Percentiles rank a stretch among this genome's conserved stretches.
These are phyloP conservation scores for Mucor lusitanicus DNA, from an alignment of 371 early-diverging fungal genomes.

Conservation along the genomic window DNA sequence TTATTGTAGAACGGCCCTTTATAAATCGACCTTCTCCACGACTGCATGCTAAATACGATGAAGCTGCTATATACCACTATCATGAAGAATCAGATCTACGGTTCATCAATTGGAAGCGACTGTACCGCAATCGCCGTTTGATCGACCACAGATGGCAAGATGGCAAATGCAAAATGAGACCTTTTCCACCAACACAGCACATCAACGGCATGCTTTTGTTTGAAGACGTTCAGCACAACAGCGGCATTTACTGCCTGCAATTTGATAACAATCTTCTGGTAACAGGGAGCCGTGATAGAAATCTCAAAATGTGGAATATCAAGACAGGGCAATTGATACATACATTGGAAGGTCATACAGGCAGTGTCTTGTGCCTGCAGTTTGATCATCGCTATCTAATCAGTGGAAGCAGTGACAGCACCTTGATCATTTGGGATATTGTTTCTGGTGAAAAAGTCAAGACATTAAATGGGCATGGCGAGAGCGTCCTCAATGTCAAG, in stretches of 20 bases:
- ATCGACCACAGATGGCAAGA: constrained; percentile 71
- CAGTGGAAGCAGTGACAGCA: constrained; percentile 83
- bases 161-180: constrained; percentile 58
- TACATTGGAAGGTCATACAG: constrained; percentile 74
- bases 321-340: constrained; percentile 55
- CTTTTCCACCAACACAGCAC: constrained; percentile 45
- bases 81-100: constrained; percentile 38
- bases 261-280: constrained; percentile 71
- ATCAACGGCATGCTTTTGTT: background rate
- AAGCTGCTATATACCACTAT: constrained; percentile 39
- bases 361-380: constrained; percentile 84
- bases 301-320: constrained; percentile 84
- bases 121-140: constrained; percentile 61
- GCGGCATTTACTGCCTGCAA: constrained; percentile 92
- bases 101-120: constrained; percentile 66
- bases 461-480: constrained; percentile 61
- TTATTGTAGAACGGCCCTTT: constrained; percentile 23
- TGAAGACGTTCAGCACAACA: constrained; percentile 59
- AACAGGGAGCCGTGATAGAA: constrained; percentile 84
- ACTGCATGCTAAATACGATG: constrained; percentile 33
- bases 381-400: constrained; percentile 75
- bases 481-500: constrained; percentile 72
- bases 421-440: constrained; percentile 78
- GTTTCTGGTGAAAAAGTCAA: constrained; percentile 67
- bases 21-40: constrained; percentile 31